Evolutionary conservation across 495 filamentous ascomycete species (phyloP).

Genomic region (Viridothelium virens): DNA sequence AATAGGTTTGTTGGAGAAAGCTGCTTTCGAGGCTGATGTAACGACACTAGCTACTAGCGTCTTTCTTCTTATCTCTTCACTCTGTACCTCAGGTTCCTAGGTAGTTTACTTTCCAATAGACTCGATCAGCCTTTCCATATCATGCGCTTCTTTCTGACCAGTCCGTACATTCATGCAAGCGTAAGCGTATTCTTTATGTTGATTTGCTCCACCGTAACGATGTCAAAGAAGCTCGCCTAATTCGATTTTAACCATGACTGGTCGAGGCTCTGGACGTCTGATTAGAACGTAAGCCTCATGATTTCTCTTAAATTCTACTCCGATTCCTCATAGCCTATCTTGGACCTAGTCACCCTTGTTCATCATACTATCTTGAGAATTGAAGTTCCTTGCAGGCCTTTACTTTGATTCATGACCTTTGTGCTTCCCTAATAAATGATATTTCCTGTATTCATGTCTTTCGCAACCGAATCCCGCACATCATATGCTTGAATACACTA

Average conservation of each 20-base stretch:
- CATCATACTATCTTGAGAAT: not conserved
- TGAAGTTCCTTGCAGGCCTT: no score
- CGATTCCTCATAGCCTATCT: not conserved
- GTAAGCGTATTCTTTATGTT: not conserved
- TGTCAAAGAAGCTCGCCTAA: not conserved
- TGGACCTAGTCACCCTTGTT: not conserved
- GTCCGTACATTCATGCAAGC: no score
- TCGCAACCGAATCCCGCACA: not conserved
- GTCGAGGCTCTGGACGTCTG: not conserved
- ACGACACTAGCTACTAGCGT: no score
- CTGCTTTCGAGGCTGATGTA: no score
- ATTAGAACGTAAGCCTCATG: not conserved
- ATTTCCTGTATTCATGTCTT: not conserved
- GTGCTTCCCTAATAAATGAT: not conserved
- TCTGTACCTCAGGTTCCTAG: no score
- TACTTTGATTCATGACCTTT: not conserved
- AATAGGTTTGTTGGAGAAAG: no score
- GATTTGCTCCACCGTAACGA: not conserved
- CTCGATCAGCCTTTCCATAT: no score
- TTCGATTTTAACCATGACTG: not conserved
- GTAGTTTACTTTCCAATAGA: no score
- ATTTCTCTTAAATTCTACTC: not conserved
- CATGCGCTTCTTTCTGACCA: no score
- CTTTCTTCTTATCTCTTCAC: no score
- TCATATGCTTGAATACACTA: not conserved